Percentiles rank a stretch among this genome's conserved stretches.
phyloP scores from a whole-genome alignment of 73 alveolate genomes.

The Tetrahymena thermophila region DNA sequence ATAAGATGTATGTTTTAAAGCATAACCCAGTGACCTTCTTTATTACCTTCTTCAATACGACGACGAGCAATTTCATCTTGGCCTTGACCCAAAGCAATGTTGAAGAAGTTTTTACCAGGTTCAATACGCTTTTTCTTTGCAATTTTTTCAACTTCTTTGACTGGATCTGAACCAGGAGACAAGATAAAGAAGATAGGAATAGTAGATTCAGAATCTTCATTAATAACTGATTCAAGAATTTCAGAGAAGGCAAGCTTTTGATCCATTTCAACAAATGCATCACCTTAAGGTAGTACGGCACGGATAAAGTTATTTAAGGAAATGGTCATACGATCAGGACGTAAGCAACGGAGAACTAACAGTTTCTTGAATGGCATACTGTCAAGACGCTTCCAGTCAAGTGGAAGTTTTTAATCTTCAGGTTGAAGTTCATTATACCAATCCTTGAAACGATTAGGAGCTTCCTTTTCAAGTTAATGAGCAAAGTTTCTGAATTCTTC shows the following conservation, averaged over 20 bases:
- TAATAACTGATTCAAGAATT: conserved; percentile 73
- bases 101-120: conserved; percentile 88
- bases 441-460: conserved; percentile 97
- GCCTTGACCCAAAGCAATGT: conserved; percentile 99
- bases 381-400: conserved; percentile 99
- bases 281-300: conserved; percentile 79
- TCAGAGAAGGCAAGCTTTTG: conserved; percentile 85
- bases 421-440: conserved; percentile 99
- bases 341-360: conserved; percentile 94
- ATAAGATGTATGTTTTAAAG: conserved; percentile 97
- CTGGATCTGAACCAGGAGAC: conserved; percentile 99
- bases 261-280: conserved; percentile 78
- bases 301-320: conserved; percentile 96
- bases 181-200: conserved; percentile 99
- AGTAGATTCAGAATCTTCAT: conserved; percentile 93
- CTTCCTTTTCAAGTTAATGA: conserved; percentile 97
- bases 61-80: conserved; percentile 97
- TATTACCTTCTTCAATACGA: conserved; percentile 95
- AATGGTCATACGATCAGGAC: conserved; percentile 98
- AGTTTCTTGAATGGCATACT: conserved; percentile 97
- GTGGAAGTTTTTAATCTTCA: conserved; percentile 98
- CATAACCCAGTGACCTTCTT: conserved; percentile 99
- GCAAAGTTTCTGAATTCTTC: conserved; percentile 97
- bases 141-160: conserved; percentile 93
- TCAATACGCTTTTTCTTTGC: conserved; percentile 83